phyloP scores from a whole-genome alignment of 2,329 filamentous ascomycete genomes.

The Neofusicoccum sp. region DNA sequence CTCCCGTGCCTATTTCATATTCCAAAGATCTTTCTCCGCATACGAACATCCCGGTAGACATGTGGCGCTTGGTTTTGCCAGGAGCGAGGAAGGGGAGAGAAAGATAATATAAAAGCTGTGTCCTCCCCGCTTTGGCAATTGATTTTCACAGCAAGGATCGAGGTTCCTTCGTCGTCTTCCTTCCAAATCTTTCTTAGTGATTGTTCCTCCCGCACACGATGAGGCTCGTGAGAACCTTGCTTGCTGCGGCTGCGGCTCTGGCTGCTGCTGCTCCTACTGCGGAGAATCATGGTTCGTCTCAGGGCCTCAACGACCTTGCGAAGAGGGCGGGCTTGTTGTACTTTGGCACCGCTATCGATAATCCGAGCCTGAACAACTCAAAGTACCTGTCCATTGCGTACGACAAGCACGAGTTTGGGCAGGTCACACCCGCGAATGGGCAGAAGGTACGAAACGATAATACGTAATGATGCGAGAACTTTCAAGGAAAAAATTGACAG shows the following conservation, averaged over 20 bases:
- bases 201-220: conserved; percentile 22
- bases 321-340: conserved; percentile 55
- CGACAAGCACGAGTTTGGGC: conserved; percentile 59
- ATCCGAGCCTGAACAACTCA: conserved; percentile 51
- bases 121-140: not conserved
- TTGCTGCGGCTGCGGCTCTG: conserved; percentile 23
- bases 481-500: too few relatives aligned
- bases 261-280: conserved; percentile 25
- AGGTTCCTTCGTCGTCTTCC: not conserved
- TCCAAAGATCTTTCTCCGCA: not conserved
- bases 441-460: conserved; percentile 45
- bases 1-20: not conserved
- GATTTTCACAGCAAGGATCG: not conserved
- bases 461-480: too few relatives aligned
- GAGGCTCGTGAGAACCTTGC: conserved; percentile 25
- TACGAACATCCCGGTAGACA: not conserved
- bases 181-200: not conserved
- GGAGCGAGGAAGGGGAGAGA: not conserved
- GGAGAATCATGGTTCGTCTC: not conserved
- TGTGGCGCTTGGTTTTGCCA: not conserved
- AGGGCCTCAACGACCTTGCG: conserved; percentile 53
- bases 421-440: conserved; percentile 63
- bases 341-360: conserved; percentile 61
- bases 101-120: not conserved
- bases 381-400: conserved; percentile 57